Base-by-base conservation (phyloP, 352 stramenopile genomes). In the Phytophthora fragariaefolia region DNA sequence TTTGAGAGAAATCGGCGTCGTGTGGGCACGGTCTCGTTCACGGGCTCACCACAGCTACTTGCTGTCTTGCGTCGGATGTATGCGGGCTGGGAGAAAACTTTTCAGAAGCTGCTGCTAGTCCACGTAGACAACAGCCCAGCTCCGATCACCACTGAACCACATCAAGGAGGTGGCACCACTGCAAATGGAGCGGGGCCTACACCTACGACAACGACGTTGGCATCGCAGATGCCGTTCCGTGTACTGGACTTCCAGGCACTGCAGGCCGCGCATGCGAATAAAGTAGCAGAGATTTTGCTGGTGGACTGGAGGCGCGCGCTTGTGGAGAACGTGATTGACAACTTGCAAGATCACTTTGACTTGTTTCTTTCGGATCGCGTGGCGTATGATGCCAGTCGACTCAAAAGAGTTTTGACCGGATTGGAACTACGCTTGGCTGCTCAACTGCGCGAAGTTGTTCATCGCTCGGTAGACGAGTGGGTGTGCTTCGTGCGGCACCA, bases 301-400 rank as follows among this genome's bases (percentile, higher is more conserved):
- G 76, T 91, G 26, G 94, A 98, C 52, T 98, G 93, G 91, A 80
- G 91, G 13, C 86, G 90, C 9, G 81, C 90, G 2, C 93, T 98
- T 30, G 78, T 95, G 8, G 94, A 98, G 72, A 97, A 96, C 50
- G 82, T 98, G 36, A 95, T 98, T 66, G 94, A 98, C 74, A 97
- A 96, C 60, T 73, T 98, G 5, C 94, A 98, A 69, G 94, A 98
- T 62, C 82, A 96, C 60, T 98, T 91, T 58, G 92, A 98, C 54
- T 95, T 98, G 62, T 98, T 98, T 63, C 80, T 97, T 22, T 96
- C 90, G 0, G 90, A 98, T 53, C 48, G 66, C 2, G 55, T 64
- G 2, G 66, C 71, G 2, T 98, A 96, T 59, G 36, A 66, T 5
- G 23, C 32, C 7, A 86, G 82, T 40, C 72, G 69, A 10, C 75